A percentile compares a stretch with the other conserved stretches of the same genome.
phyloP scores from a whole-genome alignment of 2,329 filamentous ascomycete genomes.

The Penicillium sp. region DNA sequence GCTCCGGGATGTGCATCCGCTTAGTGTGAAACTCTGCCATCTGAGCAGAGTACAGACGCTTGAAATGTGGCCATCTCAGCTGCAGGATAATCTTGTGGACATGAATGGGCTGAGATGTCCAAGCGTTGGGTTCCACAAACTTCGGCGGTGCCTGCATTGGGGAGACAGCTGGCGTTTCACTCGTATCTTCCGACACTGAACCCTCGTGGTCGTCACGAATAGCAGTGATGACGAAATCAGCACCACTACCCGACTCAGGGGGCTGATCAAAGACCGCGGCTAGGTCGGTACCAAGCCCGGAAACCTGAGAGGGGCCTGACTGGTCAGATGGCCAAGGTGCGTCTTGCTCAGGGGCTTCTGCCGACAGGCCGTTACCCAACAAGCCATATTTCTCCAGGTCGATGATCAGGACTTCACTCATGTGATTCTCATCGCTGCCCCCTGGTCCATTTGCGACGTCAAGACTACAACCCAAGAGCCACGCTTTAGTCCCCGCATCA shows the following conservation, averaged over 20 bases:
- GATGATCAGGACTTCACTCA: constrained; percentile 91
- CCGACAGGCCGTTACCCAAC: constrained; percentile 69
- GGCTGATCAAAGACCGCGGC: constrained; percentile 81
- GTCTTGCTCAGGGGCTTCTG: constrained; percentile 51
- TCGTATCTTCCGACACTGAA: constrained; percentile 52
- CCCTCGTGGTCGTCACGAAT: constrained; percentile 61
- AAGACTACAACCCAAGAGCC: constrained; percentile 87
- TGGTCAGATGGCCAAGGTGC: constrained; percentile 52
- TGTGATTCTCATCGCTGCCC: constrained; percentile 77
- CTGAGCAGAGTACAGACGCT: constrained; percentile 82
- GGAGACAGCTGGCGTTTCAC: constrained; percentile 33
- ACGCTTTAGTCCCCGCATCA: constrained; percentile 90
- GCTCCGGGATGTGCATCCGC: constrained; percentile 96
- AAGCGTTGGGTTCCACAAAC: constrained; percentile 36
- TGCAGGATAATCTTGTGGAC: constrained; percentile 93
- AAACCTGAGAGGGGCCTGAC: constrained; percentile 50
- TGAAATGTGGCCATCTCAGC: constrained; percentile 95
- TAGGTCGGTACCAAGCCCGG: constrained; percentile 76
- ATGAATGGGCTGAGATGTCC: constrained; percentile 77
- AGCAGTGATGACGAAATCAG: constrained; percentile 88
- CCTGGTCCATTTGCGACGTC: constrained; percentile 66
- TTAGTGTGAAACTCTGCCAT: constrained; percentile 98
- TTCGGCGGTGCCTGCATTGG: constrained; percentile 29
- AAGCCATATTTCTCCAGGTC: constrained; percentile 90
- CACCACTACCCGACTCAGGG: constrained; percentile 77